Base-by-base conservation (phyloP, 768 basidiomycete genomes). In the Mycena albidolilacea region DNA sequence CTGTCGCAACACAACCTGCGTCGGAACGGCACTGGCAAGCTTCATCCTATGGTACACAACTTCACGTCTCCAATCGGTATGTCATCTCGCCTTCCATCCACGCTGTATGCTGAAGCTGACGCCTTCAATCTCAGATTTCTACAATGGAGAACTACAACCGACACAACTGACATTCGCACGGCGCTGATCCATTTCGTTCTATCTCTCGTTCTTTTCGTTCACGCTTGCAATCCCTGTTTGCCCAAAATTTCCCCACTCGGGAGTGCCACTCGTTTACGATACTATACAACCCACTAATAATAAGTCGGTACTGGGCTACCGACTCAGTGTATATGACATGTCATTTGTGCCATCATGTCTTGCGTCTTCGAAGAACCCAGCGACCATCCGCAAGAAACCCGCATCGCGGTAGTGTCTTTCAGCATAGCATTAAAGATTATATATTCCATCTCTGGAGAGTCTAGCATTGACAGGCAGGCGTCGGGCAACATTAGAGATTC, bases 11-110 rank as follows among this genome's bases (percentile, higher is more conserved):
- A 85, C 64, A 86, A 86, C 73, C 63, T 82, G 68, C 77, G 80
- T 37, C 60, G 67, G 62, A 70, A 15, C n/a, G 30, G 64, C 55
- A 64, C 74, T 37, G 81, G 81, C 37, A 84, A 80, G 67, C 70
- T 86, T 66, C 87, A 90, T 73, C 88, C 86, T 52, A 81, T 92
- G 81, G 86, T 93, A 61, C 85, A 90, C 73, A 88, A 89, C 74
- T 94, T 90, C 82, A 91, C 87, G 55, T 93, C 91, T 30, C 93
- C 93, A 1, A 91, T 94, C 64, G 90, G 92, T 93, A 72, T 21
- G 85, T 81, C 46, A 38, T 30, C 65, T 23, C 43, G 15, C 41
- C 19, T 21, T 64, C 21, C 39, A 43, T 64, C 64, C 7, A 30
- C 37, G 12, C 10, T 8, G n/a, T 8, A 12, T 17, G 11, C 4